Evolutionary conservation across 192 early-diverging fungal genomes (phyloP).

Genomic region (Coemansia sp.): DNA sequence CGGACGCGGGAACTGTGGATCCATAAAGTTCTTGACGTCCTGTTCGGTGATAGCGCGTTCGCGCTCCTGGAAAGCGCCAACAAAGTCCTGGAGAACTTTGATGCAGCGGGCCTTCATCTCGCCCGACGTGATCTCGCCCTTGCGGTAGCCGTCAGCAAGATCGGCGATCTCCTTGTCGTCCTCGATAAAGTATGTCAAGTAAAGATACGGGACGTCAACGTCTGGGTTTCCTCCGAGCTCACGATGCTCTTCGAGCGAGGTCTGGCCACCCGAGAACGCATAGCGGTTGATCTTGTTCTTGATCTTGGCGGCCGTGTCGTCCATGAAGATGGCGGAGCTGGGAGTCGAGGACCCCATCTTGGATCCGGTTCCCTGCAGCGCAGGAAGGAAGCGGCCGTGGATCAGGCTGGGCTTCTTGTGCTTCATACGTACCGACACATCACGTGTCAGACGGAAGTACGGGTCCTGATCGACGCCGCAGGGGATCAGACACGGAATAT

Average conservation of each 20-base stretch:
- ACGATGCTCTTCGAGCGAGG: constrained; percentile 81
- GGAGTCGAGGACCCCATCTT: constrained; percentile 96
- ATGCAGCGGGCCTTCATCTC: constrained; percentile 90
- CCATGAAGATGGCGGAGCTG: constrained; percentile 89
- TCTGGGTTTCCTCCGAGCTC: constrained; percentile 85
- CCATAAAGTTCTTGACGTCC: constrained; percentile 64
- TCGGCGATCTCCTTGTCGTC: constrained; percentile 83
- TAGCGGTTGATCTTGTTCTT: constrained; percentile 98
- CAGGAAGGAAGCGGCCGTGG: constrained; percentile 94
- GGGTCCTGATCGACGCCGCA: constrained; percentile 99
- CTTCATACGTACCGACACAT: constrained; percentile 88
- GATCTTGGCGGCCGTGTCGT: constrained; percentile 87
- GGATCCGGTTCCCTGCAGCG: constrained; percentile 82
- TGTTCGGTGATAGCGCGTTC: constrained; percentile 65
- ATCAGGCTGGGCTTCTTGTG: constrained; percentile 94
- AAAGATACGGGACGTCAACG: constrained; percentile 95
- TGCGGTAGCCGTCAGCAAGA: constrained; percentile 71
- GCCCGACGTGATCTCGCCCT: constrained; percentile 85
- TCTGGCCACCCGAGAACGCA: constrained; percentile 92
- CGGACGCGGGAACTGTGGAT: constrained; percentile 55
- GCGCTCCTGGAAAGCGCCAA: constrained; percentile 77
- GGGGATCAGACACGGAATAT: constrained; percentile 96
- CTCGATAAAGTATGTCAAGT: constrained; percentile 90
- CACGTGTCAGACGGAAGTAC: constrained; percentile 96
- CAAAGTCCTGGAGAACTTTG: constrained; percentile 74